Percentiles rank a stretch among this genome's conserved stretches.
Conservation (phyloP, 2,329 filamentous ascomycete species). For the Elsinoe ampelina region DNA sequence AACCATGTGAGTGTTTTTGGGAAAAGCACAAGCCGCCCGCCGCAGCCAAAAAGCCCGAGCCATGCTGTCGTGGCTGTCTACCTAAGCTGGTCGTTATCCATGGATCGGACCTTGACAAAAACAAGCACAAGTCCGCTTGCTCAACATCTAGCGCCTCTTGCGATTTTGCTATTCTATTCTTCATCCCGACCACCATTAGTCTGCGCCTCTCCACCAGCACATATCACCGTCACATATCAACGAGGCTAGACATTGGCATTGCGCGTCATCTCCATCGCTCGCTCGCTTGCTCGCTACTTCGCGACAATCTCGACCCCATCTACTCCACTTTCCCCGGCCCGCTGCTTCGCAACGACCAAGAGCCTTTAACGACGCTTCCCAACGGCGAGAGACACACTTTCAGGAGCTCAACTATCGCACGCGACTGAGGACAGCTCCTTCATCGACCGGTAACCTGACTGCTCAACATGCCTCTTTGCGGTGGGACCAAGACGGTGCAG, state of each 20-base stretch:
- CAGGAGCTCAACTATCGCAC: neutral
- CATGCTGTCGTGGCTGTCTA: no score
- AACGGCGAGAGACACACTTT: constrained; percentile 1
- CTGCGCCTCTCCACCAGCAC: neutral
- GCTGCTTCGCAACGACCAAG: neutral
- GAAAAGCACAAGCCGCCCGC: constrained; percentile 1
- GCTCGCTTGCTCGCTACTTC: neutral
- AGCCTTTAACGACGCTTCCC: neutral
- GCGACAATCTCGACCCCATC: neutral
- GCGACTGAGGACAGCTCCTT: neutral
- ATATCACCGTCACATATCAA: neutral
- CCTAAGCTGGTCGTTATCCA: no score
- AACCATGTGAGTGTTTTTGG: no score
- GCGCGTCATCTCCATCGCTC: constrained; percentile 2
- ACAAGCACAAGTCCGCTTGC: neutral
- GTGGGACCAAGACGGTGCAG: constrained; percentile 65
- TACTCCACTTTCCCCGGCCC: neutral
- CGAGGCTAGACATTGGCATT: constrained; percentile 7
- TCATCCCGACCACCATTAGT: neutral
- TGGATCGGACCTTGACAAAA: constrained; percentile 7
- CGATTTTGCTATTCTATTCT: neutral
- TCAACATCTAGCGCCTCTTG: neutral
- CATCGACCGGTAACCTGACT: no score
- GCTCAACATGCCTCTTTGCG: constrained; percentile 37
- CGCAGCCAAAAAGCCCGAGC: neutral